Percentiles rank a stretch among this genome's conserved stretches.
These are phyloP conservation scores for Trypanosoma scelopori DNA, from an alignment of 208 protist species.

Conservation along the genomic window DNA sequence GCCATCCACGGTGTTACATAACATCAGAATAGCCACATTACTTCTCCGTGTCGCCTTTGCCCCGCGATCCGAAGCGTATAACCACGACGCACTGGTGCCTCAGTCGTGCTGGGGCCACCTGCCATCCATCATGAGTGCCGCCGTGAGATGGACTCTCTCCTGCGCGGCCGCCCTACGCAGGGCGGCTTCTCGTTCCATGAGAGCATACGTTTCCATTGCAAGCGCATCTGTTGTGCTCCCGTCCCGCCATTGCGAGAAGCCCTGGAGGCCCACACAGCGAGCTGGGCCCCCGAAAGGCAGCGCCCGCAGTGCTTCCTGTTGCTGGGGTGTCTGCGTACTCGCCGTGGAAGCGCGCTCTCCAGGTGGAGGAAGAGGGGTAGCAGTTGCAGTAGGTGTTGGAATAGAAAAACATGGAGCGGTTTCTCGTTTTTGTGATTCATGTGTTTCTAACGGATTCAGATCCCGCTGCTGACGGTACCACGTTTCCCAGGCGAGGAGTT, in stretches of 20 bases:
- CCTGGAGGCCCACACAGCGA: neutral
- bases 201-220: conserved; percentile 26
- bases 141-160: conserved; percentile 32
- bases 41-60: conserved; percentile 2
- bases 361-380: neutral
- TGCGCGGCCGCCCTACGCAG: conserved; percentile 46
- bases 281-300: neutral
- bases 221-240: conserved; percentile 7
- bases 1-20: no score
- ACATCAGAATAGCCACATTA: neutral
- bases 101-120: neutral
- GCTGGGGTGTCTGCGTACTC: neutral
- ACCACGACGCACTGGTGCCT: neutral
- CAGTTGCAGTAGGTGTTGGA: no score
- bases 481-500: conserved; percentile 61
- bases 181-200: conserved; percentile 48
- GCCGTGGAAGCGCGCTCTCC: neutral
- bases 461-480: conserved; percentile 36
- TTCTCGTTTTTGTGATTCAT: neutral
- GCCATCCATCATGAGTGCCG: neutral
- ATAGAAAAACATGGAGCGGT: no score
- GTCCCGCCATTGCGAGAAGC: neutral
- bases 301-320: neutral
- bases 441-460: neutral
- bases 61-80: no score